These are phyloP conservation scores for Jacaranda copaia DNA, from an alignment of 257 asterid genomes.

Conservation along the genomic window DNA sequence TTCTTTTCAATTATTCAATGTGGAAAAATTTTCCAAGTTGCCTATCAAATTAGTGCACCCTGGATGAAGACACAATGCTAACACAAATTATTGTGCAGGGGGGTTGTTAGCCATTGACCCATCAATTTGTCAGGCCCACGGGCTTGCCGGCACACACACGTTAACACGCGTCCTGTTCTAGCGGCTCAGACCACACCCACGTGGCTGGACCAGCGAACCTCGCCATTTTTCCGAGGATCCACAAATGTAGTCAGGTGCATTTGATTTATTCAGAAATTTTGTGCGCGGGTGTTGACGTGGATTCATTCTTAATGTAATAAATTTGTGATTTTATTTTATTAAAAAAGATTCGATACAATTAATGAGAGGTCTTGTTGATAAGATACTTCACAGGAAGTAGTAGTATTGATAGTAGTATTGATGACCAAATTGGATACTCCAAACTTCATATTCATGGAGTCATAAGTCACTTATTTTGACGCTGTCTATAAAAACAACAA, in stretches of 20 bases:
- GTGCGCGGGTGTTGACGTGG: too few species aligned
- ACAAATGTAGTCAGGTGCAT: background rate
- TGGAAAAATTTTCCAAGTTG: slow-evolving; percentile 18
- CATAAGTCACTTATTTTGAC: too few species aligned
- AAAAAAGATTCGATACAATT: too few species aligned
- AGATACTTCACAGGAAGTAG: too few species aligned
- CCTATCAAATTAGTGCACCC: slow-evolving; percentile 7
- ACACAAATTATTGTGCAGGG: background rate
- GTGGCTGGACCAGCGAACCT: slow-evolving; percentile 26
- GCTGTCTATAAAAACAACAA: too few species aligned
- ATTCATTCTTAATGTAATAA: too few species aligned
- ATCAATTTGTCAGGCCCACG: slow-evolving; percentile 12
- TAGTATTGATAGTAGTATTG: too few species aligned
- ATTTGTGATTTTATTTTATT: too few species aligned
- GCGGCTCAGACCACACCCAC: slow-evolving; percentile 33
- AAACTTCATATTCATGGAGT: too few species aligned
- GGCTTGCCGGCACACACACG: slow-evolving; percentile 15
- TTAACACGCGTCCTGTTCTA: background rate
- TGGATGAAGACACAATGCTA: background rate
- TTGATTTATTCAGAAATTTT: background rate
- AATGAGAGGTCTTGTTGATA: too few species aligned
- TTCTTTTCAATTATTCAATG: background rate
- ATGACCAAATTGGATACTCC: too few species aligned
- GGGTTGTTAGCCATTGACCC: background rate
- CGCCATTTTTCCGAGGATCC: slow-evolving; percentile 4